These are phyloP conservation scores for Phymatotrichopsis omnivora DNA, from an alignment of 2,329 filamentous ascomycete genomes.

Conservation along the genomic window DNA sequence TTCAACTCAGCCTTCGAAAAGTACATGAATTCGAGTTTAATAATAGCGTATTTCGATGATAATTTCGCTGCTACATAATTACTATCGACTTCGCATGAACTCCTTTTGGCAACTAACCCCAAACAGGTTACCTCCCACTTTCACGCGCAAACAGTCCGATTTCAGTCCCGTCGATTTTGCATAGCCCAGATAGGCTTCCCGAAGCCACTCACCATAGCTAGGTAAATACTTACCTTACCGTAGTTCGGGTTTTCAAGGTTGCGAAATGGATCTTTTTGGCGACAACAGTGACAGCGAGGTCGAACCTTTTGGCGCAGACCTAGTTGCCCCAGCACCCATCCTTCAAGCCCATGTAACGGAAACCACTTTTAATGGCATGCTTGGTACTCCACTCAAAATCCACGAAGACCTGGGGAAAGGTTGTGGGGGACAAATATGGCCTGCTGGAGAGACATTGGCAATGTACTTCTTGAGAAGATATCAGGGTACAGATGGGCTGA, in stretches of 20 bases:
- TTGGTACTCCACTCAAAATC: slow-evolving; percentile 59
- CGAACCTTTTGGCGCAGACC: slow-evolving; percentile 43
- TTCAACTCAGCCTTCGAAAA: no score
- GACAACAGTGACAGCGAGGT: slow-evolving; percentile 26
- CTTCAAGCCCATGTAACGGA: slow-evolving; percentile 44
- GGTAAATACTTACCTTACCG: background rate
- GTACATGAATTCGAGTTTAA: no score
- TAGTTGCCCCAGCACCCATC: slow-evolving; percentile 45
- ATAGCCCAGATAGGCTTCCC: background rate
- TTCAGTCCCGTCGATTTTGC: background rate
- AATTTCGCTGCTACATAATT: no score
- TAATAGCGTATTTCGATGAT: no score
- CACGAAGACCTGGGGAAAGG: slow-evolving; percentile 79
- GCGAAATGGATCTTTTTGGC: slow-evolving; percentile 28
- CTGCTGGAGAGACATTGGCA: slow-evolving; percentile 77
- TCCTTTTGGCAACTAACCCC: no score
- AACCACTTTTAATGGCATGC: slow-evolving; percentile 61
- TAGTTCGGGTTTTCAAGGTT: no score
- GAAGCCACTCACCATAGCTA: background rate
- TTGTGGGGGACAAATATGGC: slow-evolving; percentile 91
- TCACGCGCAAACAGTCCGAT: no score
- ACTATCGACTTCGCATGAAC: no score
- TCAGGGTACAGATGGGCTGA: slow-evolving; percentile 18
- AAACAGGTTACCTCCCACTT: no score
- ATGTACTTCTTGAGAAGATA: slow-evolving; percentile 64